A percentile compares a stretch with the other conserved stretches of the same genome.
These are phyloP conservation scores for Stemphylium beticola DNA, from an alignment of 2,329 filamentous ascomycete genomes.

Conservation along the genomic window DNA sequence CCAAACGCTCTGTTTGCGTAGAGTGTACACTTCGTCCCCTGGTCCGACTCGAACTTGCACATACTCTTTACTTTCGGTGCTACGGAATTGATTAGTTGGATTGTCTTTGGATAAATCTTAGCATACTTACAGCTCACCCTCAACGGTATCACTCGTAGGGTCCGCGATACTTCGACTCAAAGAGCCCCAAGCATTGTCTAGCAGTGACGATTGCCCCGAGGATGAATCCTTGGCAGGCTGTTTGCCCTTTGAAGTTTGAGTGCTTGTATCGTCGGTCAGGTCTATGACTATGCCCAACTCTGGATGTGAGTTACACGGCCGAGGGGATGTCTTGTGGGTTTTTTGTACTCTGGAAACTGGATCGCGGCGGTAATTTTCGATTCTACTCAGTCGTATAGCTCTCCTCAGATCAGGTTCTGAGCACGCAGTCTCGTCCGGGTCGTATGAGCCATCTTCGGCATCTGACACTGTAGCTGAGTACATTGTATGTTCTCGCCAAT, in stretches of 20 bases:
- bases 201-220: not conserved
- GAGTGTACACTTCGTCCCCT: slow-evolving; percentile 11
- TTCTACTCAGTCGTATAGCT: slow-evolving; percentile 7
- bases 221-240: not conserved
- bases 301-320: not conserved
- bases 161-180: not conserved
- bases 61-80: slow-evolving; percentile 24
- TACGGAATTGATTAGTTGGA: not conserved
- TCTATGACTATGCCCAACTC: not conserved
- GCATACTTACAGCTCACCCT: slow-evolving; percentile 28
- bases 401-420: not conserved
- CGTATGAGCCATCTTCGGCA: not conserved
- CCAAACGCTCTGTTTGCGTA: slow-evolving; percentile 21
- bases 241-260: not conserved
- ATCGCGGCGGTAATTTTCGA: not conserved
- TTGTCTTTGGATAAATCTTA: not conserved
- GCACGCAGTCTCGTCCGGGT: not conserved
- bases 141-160: slow-evolving; percentile 20
- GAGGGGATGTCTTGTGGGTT: not conserved
- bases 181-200: not conserved
- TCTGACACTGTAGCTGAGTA: not conserved
- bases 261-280: not conserved
- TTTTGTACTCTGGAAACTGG: not conserved
- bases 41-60: slow-evolving; percentile 31
- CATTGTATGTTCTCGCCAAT: slow-evolving; percentile 19